These are phyloP conservation scores for Heimioporus sp. DNA, from an alignment of 768 basidiomycete genomes.

Conservation along the genomic window DNA sequence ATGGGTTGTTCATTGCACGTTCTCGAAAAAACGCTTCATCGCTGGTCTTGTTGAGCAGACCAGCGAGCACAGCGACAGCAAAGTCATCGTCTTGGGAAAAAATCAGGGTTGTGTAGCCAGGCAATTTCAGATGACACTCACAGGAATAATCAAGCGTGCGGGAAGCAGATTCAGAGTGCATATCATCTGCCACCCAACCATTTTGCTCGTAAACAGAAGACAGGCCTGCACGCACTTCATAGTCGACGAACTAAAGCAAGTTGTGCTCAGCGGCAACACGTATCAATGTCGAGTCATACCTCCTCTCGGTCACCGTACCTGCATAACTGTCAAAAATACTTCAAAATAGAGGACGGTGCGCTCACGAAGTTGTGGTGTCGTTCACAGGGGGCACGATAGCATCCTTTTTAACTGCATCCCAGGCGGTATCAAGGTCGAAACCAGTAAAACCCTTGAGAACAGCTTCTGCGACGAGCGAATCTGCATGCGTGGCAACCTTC, in stretches of 20 bases:
- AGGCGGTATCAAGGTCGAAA: slow-evolving; percentile 64
- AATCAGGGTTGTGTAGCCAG: not conserved
- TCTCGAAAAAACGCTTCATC: slow-evolving; percentile 51
- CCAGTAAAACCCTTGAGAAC: slow-evolving; percentile 61
- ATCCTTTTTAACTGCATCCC: slow-evolving; percentile 75
- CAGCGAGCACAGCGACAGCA: slow-evolving; percentile 63
- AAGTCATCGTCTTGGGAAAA: slow-evolving; percentile 66
- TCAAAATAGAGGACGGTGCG: slow-evolving; percentile 18
- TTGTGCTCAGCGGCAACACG: not conserved
- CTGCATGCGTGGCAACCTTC: slow-evolving; percentile 76
- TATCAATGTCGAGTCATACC: slow-evolving; percentile 31
- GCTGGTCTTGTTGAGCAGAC: slow-evolving; percentile 45
- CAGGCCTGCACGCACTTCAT: slow-evolving; percentile 79
- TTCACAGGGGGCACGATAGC: slow-evolving; percentile 58
- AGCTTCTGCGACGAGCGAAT: slow-evolving; percentile 74
- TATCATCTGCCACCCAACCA: slow-evolving; percentile 77
- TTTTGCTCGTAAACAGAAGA: slow-evolving; percentile 62
- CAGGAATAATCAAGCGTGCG: slow-evolving; percentile 80
- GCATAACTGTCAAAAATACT: not conserved
- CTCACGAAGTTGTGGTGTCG: slow-evolving; percentile 53
- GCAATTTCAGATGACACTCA: slow-evolving; percentile 31
- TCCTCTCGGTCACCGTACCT: slow-evolving; percentile 76
- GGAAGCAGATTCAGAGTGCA: slow-evolving; percentile 78
- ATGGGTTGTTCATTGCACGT: slow-evolving; percentile 56
- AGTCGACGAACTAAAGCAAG: slow-evolving; percentile 56